Evolutionary conservation across 495 filamentous ascomycete genomes (phyloP), one percentile per base, ranked within the genome.

Genomic region (Tuber melanosporum): DNA sequence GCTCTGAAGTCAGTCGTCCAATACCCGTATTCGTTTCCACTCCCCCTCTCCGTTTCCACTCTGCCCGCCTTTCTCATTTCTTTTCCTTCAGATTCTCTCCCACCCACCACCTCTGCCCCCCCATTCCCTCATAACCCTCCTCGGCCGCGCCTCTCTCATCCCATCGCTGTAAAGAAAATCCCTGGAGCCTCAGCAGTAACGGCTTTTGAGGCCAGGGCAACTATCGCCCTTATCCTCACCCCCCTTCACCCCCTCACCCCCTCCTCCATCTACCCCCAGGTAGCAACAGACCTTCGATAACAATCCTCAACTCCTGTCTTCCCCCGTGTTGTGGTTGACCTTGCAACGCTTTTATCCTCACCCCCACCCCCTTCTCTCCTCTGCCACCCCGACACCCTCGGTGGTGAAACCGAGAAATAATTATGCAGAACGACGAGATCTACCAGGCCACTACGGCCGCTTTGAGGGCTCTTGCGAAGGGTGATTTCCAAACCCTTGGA

Each of bases 351-450:
- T 45, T 57, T 14, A 62, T 22, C 47, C 45, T 17, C 47, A 4
- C 17, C 47, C 20, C 49, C 49, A 49, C 49, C 70, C 69, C 39
- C 73, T 73, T 79, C 71, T 36, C 76, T 76, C 52, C 77, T 52
- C 72, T 71, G 66, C 69, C 73, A 76, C 78, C 78, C 78, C 78
- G 78, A 80, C 76, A 72, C 78, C 69, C 71, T 80, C 78, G 78
- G 78, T 71, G 78, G 78, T 80, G 77, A 76, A 73, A 79, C 32
- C 72, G 73, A 66, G 71, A 66, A 79, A 71, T 73, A 80, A 80
- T 71, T 80, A 81, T 81, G 79, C 80, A 82, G 71, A 81, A 82
- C 74, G 82, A 83, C 72, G 79, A 80, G 76, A 79, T 75, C 77
- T 79, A 81, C 70, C 79, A 83, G 80, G 82, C 82, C 72, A 80